These are phyloP conservation scores for Agrocybe pediades DNA, from an alignment of 768 basidiomycete genomes.

Conservation along the genomic window DNA sequence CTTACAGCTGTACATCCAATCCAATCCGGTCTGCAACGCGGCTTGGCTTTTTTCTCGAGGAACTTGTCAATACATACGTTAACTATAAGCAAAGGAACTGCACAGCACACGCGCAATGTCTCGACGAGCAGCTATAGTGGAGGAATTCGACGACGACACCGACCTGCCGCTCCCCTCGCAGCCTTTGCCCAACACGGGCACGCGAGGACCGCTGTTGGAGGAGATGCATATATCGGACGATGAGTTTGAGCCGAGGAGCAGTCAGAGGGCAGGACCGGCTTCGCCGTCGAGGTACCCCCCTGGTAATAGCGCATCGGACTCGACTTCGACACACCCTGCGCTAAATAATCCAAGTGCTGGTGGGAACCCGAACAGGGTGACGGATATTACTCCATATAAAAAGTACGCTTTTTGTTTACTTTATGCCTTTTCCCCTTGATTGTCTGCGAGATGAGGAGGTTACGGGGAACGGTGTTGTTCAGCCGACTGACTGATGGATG, in stretches of 20 bases:
- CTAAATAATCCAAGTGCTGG: slow-evolving; percentile 25
- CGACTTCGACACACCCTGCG: slow-evolving; percentile 17
- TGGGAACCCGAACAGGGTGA: slow-evolving; percentile 41
- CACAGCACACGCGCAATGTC: slow-evolving; percentile 65
- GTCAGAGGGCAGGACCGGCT: slow-evolving; percentile 49
- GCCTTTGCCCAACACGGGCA: slow-evolving; percentile 65
- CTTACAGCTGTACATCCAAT: background rate
- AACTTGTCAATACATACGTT: background rate
- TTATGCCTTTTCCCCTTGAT: background rate
- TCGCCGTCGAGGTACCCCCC: slow-evolving; percentile 45
- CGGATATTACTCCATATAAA: slow-evolving; percentile 84
- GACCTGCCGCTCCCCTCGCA: slow-evolving; percentile 80
- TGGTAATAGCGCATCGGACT: slow-evolving; percentile 19
- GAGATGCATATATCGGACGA: slow-evolving; percentile 63
- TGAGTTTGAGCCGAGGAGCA: slow-evolving; percentile 41
- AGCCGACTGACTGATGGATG: too few species aligned
- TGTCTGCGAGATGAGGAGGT: too few species aligned
- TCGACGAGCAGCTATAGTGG: slow-evolving; percentile 65
- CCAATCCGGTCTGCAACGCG: background rate
- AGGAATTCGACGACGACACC: slow-evolving; percentile 94
- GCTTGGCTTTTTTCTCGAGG: background rate
- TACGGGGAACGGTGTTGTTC: too few species aligned
- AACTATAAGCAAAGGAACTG: background rate
- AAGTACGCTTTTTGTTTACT: slow-evolving; percentile 51
- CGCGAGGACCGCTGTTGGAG: slow-evolving; percentile 76